Percentiles rank a stretch among this genome's conserved stretches.
Conservation (phyloP, 345 rosid species). For the Eutrema yunnanense region DNA sequence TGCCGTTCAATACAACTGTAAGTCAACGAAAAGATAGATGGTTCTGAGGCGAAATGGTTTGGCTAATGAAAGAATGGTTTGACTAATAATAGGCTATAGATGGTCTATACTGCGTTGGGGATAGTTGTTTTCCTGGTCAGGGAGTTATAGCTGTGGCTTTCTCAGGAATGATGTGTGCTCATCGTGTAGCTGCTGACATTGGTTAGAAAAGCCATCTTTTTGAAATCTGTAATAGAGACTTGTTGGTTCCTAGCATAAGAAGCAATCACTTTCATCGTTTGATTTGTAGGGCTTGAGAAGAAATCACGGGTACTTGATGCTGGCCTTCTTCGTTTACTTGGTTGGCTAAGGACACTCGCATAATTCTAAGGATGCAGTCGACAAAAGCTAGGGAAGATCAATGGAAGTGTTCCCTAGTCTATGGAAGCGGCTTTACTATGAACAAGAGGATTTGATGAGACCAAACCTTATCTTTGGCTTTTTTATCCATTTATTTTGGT, state of each 20-base stretch:
- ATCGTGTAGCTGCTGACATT: slow-evolving; percentile 95
- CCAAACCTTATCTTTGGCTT: background rate
- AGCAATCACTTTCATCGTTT: background rate
- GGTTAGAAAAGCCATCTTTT: slow-evolving; percentile 41
- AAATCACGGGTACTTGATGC: slow-evolving; percentile 58
- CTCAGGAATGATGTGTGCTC: slow-evolving; percentile 95
- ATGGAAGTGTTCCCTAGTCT: background rate
- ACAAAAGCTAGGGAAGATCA: background rate
- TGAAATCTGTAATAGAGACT: background rate
- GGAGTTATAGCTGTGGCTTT: slow-evolving; percentile 98
- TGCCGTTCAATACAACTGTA: slow-evolving; percentile 96
- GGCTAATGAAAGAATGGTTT: slow-evolving; percentile 11
- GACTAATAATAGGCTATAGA: slow-evolving; percentile 56
- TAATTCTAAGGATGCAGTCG: slow-evolving; percentile 17
- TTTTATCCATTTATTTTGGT: background rate
- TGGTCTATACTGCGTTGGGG: slow-evolving; percentile 90
- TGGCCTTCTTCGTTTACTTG: slow-evolving; percentile 65
- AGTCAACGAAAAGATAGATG: slow-evolving; percentile 18
- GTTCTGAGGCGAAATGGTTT: background rate
- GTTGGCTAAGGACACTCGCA: slow-evolving; percentile 81
- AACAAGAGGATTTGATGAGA: background rate
- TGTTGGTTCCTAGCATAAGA: background rate
- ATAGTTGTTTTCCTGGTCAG: slow-evolving; percentile 98
- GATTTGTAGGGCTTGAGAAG: slow-evolving; percentile 60
- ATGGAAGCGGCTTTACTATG: background rate